Base-by-base conservation (phyloP, 495 filamentous ascomycete genomes). In the Oidiodendron maius region DNA sequence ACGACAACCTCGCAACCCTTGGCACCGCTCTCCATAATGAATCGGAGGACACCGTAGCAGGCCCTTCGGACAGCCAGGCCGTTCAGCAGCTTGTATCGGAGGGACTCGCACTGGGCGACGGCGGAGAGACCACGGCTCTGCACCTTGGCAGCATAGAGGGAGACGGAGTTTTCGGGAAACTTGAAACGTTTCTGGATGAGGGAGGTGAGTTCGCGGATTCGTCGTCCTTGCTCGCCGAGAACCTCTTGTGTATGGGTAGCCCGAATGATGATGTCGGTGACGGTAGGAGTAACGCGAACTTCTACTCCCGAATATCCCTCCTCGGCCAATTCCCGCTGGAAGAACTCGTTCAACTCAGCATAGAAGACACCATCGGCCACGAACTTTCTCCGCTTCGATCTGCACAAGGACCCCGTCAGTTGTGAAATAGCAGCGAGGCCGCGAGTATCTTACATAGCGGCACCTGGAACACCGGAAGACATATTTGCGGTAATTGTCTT, bases 111-210 rank as follows among this genome's bases (percentile, higher is more conserved):
- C 81, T 98, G 93, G 68, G 93, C 93, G 71, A 98, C 93, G 65
- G 93, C 93, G 62, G 90, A 96, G 53, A 98, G 89, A 86, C 93
- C 93, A 62, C 93, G 91, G 80, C 95, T 96, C 81, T 97, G 94
- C 67, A 98, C 93, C 83, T 98, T 98, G 70, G 93, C 94, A 71
- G 93, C 93, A 71, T 97, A 98, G 65, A 98, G 89, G 51, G 93
- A 96, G 70, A 98, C 93, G 62, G 87, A 93, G 86, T 97, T 96
- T 80, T 96, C 93, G 68, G 93, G 91, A 82, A 98, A 98, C 80
- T 96, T 96, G 87, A 97, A 98, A 60, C 93, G 89, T 84, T 98
- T 97, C 79, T 97, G 94, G 81, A 98, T 96, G 67, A 98, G 86
- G 56, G 89, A 95, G 65, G 93, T 98, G 75, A 98, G 89, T 78